Evolutionary conservation across 257 asterid species (phyloP).

Genomic region (Ocimum tenuiflorum): DNA sequence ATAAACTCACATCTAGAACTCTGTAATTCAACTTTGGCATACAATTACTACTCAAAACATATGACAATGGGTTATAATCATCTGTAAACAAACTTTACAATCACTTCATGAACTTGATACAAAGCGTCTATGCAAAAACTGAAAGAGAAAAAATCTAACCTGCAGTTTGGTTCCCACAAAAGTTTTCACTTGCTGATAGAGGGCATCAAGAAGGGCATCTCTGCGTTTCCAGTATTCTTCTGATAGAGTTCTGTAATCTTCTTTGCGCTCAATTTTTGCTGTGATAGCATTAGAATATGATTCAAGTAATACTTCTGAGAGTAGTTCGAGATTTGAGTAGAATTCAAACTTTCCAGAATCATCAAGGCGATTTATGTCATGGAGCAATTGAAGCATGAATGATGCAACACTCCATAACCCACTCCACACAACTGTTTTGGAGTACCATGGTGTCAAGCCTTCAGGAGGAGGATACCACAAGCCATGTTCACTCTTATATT

Average conservation of each 20-base stretch:
- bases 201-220: slow-evolving; percentile 73
- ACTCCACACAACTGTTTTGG: slow-evolving; percentile 55
- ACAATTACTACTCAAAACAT: not conserved
- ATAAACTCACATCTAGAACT: not conserved
- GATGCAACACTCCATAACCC: slow-evolving; percentile 81
- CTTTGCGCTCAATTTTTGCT: slow-evolving; percentile 73
- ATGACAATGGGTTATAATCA: not conserved
- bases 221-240: slow-evolving; percentile 73
- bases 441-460: slow-evolving; percentile 88
- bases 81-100: slow-evolving; percentile 7
- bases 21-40: not conserved
- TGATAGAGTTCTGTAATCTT: slow-evolving; percentile 55
- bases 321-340: slow-evolving; percentile 55
- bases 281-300: slow-evolving; percentile 70
- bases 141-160: slow-evolving; percentile 33
- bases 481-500: slow-evolving; percentile 63
- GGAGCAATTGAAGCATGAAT: slow-evolving; percentile 66
- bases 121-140: slow-evolving; percentile 5
- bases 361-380: slow-evolving; percentile 50
- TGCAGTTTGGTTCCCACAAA: slow-evolving; percentile 41
- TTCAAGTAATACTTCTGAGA: slow-evolving; percentile 77
- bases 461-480: slow-evolving; percentile 84
- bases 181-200: slow-evolving; percentile 60
- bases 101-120: not conserved
- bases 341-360: slow-evolving; percentile 45